Conservation (phyloP, 2,329 filamentous ascomycete species). For the Aspergillus tamarii region DNA sequence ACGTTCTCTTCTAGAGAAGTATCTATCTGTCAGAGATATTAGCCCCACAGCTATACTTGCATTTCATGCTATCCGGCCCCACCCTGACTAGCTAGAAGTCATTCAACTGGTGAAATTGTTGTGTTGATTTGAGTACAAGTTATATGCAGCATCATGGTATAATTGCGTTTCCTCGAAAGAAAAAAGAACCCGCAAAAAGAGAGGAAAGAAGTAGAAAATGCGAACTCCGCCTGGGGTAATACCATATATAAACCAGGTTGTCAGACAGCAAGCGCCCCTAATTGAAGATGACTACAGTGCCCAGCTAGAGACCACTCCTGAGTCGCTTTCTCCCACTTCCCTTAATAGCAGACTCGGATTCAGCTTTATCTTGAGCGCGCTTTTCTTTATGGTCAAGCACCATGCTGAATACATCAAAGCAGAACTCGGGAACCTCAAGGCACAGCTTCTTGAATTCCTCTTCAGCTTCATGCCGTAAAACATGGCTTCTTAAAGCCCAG, state of each 20-base stretch:
- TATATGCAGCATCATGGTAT: neutral
- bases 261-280: neutral
- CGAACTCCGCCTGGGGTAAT: neutral
- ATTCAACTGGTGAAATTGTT: neutral
- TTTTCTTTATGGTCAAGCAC: slow-evolving; percentile 52
- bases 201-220: neutral
- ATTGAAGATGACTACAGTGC: neutral
- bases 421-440: slow-evolving; percentile 87
- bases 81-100: neutral
- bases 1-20: neutral
- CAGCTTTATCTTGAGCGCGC: slow-evolving; percentile 38
- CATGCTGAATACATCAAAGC: slow-evolving; percentile 81
- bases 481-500: slow-evolving; percentile 81
- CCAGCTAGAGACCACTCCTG: slow-evolving; percentile 29
- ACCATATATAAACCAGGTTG: neutral
- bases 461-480: slow-evolving; percentile 82
- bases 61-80: neutral
- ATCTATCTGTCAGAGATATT: neutral
- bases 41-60: neutral
- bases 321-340: slow-evolving; percentile 46
- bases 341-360: slow-evolving; percentile 38
- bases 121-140: neutral
- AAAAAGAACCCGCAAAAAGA: neutral
- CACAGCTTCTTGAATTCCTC: slow-evolving; percentile 82
- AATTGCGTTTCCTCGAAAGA: neutral